A percentile compares a stretch with the other conserved stretches of the same genome.
phyloP scores from a whole-genome alignment of 2,329 filamentous ascomycete species.

The Penicillium sp. region DNA sequence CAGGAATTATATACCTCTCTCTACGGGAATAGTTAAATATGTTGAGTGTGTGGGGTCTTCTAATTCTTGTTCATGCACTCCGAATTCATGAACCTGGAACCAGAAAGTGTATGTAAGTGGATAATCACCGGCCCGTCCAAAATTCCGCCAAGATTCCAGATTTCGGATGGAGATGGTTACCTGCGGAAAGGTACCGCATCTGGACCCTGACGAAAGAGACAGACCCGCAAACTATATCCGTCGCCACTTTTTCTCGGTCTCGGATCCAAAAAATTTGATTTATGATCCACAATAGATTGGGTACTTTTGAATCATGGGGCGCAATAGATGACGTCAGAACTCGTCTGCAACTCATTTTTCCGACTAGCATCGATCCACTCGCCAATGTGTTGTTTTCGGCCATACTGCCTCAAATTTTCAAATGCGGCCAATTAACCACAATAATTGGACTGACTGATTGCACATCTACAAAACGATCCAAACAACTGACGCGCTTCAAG shows the following conservation, averaged over 20 bases:
- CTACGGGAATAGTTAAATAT: too few species aligned
- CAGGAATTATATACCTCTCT: too few species aligned
- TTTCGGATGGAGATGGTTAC: not conserved
- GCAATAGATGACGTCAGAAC: not conserved
- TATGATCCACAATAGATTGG: not conserved
- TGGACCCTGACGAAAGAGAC: not conserved
- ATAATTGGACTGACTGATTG: not conserved
- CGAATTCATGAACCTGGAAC: too few species aligned
- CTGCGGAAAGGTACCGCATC: not conserved
- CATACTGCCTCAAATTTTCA: not conserved
- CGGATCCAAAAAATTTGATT: not conserved
- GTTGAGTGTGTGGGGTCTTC: too few species aligned
- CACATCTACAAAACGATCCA: not conserved
- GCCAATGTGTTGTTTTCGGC: not conserved
- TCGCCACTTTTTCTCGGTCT: conserved; percentile 2
- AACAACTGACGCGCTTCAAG: not conserved
- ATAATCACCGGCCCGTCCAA: not conserved
- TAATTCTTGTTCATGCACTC: too few species aligned
- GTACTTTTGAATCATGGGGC: not conserved
- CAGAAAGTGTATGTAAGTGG: too few species aligned
- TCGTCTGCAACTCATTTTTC: not conserved
- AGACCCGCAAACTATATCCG: not conserved
- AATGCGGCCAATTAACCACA: not conserved
- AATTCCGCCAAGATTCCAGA: not conserved
- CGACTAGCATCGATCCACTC: not conserved